Evolutionary conservation across 106 monocot species (phyloP).

Genomic region (Dendrobium officinale): DNA sequence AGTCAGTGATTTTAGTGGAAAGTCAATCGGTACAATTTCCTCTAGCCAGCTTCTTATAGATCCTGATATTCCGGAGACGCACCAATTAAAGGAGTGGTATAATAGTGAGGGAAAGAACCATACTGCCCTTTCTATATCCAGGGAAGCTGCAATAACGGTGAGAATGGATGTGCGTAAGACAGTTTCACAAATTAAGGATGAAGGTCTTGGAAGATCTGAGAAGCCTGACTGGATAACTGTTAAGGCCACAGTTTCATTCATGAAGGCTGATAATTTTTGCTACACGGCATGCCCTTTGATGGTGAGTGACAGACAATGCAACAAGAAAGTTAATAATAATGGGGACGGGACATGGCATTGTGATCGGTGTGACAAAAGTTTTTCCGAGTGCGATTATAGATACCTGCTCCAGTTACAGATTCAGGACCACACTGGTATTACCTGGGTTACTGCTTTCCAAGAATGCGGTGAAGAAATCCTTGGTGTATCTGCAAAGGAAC

Average conservation of each 20-base stretch:
- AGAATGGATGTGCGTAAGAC: slow-evolving; percentile 56
- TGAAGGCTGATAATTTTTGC: slow-evolving; percentile 67
- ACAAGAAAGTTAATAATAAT: slow-evolving; percentile 80
- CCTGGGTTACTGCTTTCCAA: slow-evolving; percentile 77
- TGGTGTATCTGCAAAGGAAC: slow-evolving; percentile 59
- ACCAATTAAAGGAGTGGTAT: slow-evolving; percentile 58
- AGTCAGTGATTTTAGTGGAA: slow-evolving; percentile 76
- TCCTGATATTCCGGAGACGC: slow-evolving; percentile 63
- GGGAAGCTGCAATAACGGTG: slow-evolving; percentile 27
- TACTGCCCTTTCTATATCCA: slow-evolving; percentile 51
- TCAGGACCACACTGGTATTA: slow-evolving; percentile 72
- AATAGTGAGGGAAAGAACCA: slow-evolving; percentile 49
- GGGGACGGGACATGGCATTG: slow-evolving; percentile 86
- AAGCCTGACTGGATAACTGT: slow-evolving; percentile 82
- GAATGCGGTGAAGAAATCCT: slow-evolving; percentile 75
- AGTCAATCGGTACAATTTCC: slow-evolving; percentile 49
- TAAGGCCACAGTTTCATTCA: slow-evolving; percentile 53
- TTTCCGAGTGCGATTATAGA: slow-evolving; percentile 72
- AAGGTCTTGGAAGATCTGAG: slow-evolving; percentile 64
- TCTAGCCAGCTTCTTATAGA: slow-evolving; percentile 59
- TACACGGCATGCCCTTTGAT: slow-evolving; percentile 76
- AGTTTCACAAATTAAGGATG: slow-evolving; percentile 78
- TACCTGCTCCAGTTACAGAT: slow-evolving; percentile 70
- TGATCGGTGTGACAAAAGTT: slow-evolving; percentile 62
- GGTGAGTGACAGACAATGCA: slow-evolving; percentile 54